A percentile compares a stretch with the other conserved stretches of the same genome.
Evolutionary conservation across 345 rosid genomes (phyloP).

Genomic region (Salix dunnii): DNA sequence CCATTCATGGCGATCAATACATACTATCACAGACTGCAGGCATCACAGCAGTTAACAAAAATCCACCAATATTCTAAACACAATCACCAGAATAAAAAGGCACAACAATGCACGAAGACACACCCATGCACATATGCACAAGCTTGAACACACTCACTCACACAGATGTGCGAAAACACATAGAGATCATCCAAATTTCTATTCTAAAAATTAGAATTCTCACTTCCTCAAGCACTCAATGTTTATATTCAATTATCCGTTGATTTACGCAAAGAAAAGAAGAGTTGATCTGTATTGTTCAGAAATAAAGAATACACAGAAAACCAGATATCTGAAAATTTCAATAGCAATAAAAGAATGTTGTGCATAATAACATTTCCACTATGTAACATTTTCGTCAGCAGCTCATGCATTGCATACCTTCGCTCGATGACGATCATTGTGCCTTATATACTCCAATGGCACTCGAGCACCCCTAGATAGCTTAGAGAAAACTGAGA

Average conservation of each 20-base stretch:
- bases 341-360: neutral
- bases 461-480: conserved; percentile 84
- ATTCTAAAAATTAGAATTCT: neutral
- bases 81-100: neutral
- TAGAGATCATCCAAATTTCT: neutral
- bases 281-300: too few relatives aligned
- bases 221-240: neutral
- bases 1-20: conserved; percentile 95
- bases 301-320: neutral
- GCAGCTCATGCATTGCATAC: conserved; percentile 26
- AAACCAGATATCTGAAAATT: neutral
- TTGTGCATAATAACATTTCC: neutral
- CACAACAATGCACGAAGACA: neutral
- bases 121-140: neutral
- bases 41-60: conserved; percentile 8
- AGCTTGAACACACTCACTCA: too few relatives aligned
- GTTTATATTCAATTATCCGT: too few relatives aligned
- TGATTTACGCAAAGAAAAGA: too few relatives aligned
- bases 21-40: conserved; percentile 80
- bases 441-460: conserved; percentile 74
- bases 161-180: too few relatives aligned
- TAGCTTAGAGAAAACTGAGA: conserved; percentile 63
- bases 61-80: neutral
- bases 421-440: conserved; percentile 92
- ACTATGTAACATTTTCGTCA: neutral